phyloP scores from a whole-genome alignment of 257 asterid genomes.

The Datura wrightii region DNA sequence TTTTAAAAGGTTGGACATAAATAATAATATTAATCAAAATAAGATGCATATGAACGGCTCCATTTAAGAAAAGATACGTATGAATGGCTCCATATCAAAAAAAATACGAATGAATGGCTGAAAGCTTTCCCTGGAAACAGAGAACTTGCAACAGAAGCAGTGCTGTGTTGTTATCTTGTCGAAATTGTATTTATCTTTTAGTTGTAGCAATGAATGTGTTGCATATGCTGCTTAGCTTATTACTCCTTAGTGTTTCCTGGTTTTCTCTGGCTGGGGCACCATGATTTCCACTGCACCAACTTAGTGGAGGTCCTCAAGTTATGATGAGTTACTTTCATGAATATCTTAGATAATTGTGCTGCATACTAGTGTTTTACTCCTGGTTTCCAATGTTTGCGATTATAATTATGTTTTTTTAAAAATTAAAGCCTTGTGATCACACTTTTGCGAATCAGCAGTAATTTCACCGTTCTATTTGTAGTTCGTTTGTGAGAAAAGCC shows the following conservation, averaged over 20 bases:
- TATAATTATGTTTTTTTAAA: not conserved
- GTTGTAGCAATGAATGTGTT: not conserved
- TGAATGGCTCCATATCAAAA: not conserved
- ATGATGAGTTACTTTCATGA: not conserved
- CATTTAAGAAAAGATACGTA: not conserved
- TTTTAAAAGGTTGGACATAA: conserved; percentile 11
- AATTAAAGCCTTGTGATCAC: not conserved
- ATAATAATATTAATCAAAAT: not conserved
- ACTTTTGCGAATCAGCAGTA: not conserved
- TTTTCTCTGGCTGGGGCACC: not conserved
- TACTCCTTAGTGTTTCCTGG: not conserved
- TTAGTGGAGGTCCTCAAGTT: not conserved
- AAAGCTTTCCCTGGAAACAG: not conserved
- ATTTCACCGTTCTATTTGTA: not conserved
- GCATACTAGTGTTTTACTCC: not conserved
- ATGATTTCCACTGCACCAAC: not conserved
- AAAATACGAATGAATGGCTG: not conserved
- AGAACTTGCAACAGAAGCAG: not conserved
- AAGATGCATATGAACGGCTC: not conserved
- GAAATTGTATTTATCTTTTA: not conserved
- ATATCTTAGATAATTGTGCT: not conserved
- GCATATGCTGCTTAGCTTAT: not conserved
- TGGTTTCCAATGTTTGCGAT: not conserved
- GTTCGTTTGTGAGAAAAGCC: not conserved
- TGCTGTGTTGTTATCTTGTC: not conserved